phyloP scores from a whole-genome alignment of 371 early-diverging fungal genomes.

The Mucor ambiguus region DNA sequence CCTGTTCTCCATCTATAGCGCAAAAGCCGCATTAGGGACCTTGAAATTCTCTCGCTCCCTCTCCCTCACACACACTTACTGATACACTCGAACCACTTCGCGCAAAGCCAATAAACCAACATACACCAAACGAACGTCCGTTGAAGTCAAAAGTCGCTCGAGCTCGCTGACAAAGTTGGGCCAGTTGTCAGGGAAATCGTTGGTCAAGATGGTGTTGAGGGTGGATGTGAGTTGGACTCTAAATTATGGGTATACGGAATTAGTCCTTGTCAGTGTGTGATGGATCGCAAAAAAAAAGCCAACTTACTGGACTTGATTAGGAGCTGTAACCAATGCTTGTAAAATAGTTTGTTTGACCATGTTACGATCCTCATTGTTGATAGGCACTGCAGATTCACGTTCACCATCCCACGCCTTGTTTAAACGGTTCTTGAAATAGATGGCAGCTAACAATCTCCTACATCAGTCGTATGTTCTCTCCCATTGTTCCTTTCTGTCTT shows the following conservation, averaged over 20 bases:
- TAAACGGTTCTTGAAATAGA: slow-evolving; percentile 94
- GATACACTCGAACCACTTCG: slow-evolving; percentile 81
- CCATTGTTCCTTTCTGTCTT: background rate
- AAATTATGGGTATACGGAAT: too few relatives aligned
- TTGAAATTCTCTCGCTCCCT: too few relatives aligned
- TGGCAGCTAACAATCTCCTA: slow-evolving; percentile 67
- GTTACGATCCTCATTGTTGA: slow-evolving; percentile 76
- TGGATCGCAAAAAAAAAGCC: background rate
- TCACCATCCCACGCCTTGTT: slow-evolving; percentile 74
- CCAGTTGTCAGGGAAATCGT: slow-evolving; percentile 86
- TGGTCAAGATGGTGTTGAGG: slow-evolving; percentile 67
- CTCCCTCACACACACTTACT: slow-evolving; percentile 53
- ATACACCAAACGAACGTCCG: slow-evolving; percentile 69
- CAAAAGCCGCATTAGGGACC: too few relatives aligned
- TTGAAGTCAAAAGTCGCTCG: slow-evolving; percentile 63
- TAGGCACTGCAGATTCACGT: slow-evolving; percentile 40
- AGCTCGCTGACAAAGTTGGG: slow-evolving; percentile 76
- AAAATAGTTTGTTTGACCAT: slow-evolving; percentile 79
- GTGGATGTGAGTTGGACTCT: slow-evolving; percentile 80
- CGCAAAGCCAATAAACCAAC: slow-evolving; percentile 79
- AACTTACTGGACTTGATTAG: slow-evolving; percentile 72
- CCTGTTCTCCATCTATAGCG: slow-evolving; percentile 54
- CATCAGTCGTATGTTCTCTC: background rate
- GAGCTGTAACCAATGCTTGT: slow-evolving; percentile 71
- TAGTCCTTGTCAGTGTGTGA: too few relatives aligned